Evolutionary conservation across 2,329 filamentous ascomycete genomes (phyloP), one percentile per base, ranked within the genome.

Genomic region (Sporothrix phasma): DNA sequence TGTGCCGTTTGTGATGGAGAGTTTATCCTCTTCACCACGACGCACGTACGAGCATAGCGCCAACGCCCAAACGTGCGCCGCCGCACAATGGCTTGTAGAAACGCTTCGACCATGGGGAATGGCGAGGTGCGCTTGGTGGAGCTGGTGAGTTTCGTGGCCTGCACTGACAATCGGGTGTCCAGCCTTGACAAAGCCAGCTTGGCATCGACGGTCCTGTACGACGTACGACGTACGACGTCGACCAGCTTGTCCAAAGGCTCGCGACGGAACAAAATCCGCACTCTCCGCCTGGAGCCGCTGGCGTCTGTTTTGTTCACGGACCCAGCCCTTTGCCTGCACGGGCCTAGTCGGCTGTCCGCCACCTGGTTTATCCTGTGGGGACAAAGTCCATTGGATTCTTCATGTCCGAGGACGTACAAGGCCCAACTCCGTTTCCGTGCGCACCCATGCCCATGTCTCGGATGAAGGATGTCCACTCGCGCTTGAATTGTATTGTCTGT

Each of bases 251-350:
- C 53, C 31, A 8, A 24, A 1, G 37, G n/a, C n/a, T n/a, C n/a
- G n/a, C 8, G 37, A 59, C 22, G 54, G 54, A 59, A 59, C 13
- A 59, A 59, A 59, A n/a, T 45, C 56, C 39, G 39, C 56, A 15
- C 8, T 45, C 37, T 11, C 31, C 22, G 24, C 11, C 31, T 34
- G 31, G 31, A 8, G 4, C 31, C 34, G 2, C 34, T 37, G 34
- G 34, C 8, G 34, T 11, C 8, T 4, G 8, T 37, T 3, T 8
- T 37, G 34, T n/a, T n/a, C n/a, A n/a, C n/a, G n/a, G n/a, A n/a
- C n/a, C n/a, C n/a, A n/a, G n/a, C n/a, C n/a, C n/a, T n/a, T n/a
- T n/a, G n/a, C n/a, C n/a, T n/a, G n/a, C n/a, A n/a, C n/a, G n/a
- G n/a, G n/a, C n/a, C n/a, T n/a, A n/a, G n/a, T n/a, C n/a, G n/a